These are phyloP conservation scores for Arctostaphylos glauca DNA, from an alignment of 148 eudicot species.

Conservation along the genomic window DNA sequence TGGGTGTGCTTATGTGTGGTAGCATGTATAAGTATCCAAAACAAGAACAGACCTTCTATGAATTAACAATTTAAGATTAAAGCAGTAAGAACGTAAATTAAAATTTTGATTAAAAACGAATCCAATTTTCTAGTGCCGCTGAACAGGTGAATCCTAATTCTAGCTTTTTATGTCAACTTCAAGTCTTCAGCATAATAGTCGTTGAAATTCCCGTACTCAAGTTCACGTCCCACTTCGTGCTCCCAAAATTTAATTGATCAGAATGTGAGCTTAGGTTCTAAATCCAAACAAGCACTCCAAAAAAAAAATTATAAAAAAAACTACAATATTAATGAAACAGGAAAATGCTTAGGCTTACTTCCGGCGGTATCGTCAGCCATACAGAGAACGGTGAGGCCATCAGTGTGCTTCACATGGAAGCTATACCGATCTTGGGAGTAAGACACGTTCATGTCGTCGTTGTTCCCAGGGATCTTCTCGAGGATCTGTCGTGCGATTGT, in stretches of 20 bases:
- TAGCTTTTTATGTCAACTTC: no score
- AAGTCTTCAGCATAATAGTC: not conserved
- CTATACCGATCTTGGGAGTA: slow-evolving; percentile 10
- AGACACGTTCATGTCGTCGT: not conserved
- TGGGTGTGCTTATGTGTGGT: no score
- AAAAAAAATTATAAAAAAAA: not conserved
- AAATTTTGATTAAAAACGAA: no score
- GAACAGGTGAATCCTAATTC: no score
- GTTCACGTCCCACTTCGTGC: not conserved
- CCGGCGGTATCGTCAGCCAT: slow-evolving; percentile 94
- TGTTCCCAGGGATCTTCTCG: slow-evolving; percentile 3
- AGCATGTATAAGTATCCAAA: no score
- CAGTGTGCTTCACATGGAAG: slow-evolving; percentile 88
- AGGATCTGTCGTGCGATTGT: slow-evolving; percentile 40
- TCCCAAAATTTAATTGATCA: not conserved
- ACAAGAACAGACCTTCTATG: no score
- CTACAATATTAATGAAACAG: not conserved
- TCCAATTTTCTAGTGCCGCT: no score
- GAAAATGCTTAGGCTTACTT: slow-evolving; percentile 32
- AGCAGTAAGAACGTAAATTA: no score
- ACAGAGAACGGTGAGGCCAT: slow-evolving; percentile 86
- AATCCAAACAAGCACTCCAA: not conserved
- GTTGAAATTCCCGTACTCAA: not conserved
- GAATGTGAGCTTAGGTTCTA: not conserved
- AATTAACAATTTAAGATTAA: no score